Evolutionary conservation across 371 early-diverging fungal genomes (phyloP).

Genomic region (Astathelohania contejeani): DNA sequence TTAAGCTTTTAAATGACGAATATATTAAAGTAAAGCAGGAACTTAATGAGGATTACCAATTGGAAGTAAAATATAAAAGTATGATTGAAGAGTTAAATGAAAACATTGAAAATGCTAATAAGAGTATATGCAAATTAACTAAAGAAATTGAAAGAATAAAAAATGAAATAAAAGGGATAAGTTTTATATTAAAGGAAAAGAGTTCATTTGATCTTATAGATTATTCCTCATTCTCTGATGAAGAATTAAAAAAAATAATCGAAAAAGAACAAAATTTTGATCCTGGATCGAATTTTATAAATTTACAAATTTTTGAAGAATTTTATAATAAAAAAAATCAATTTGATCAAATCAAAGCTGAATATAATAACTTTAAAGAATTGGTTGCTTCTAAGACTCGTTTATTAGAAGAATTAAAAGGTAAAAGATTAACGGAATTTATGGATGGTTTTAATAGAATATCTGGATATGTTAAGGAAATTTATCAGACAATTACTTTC

Average conservation of each 20-base stretch:
- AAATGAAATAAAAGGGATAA: constrained; percentile 58
- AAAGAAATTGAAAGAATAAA: not conserved
- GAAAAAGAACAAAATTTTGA: too few relatives aligned
- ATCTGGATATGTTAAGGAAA: constrained; percentile 82
- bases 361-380: constrained; percentile 4
- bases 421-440: constrained; percentile 69
- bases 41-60: constrained; percentile 23
- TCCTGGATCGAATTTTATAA: too few relatives aligned
- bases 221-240: constrained; percentile 31
- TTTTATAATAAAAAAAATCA: constrained; percentile 2
- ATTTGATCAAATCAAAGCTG: constrained; percentile 19
- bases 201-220: constrained; percentile 58
- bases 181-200: constrained; percentile 56
- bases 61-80: constrained; percentile 37
- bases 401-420: constrained; percentile 61
- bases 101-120: constrained; percentile 70
- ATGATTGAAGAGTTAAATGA: constrained; percentile 59
- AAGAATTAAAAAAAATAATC: too few relatives aligned
- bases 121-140: too few relatives aligned
- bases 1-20: constrained; percentile 15
- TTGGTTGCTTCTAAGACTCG: constrained; percentile 11
- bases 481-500: constrained; percentile 76
- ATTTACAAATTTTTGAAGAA: constrained; percentile 17
- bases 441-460: constrained; percentile 84
- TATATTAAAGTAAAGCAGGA: constrained; percentile 9